These are phyloP conservation scores for Sporormia fimetaria DNA, from an alignment of 495 filamentous ascomycete genomes.

Conservation along the genomic window DNA sequence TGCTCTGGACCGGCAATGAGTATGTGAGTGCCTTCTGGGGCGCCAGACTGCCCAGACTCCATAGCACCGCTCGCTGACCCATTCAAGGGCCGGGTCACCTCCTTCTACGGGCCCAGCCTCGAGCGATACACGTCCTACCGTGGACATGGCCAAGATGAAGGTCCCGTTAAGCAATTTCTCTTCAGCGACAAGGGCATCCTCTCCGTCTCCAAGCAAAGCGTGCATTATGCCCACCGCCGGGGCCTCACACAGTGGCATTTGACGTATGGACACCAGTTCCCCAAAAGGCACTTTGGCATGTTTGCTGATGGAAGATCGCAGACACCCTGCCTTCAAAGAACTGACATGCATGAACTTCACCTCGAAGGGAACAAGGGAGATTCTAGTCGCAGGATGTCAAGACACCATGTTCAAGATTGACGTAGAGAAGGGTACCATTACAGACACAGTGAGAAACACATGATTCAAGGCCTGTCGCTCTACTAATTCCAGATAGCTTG, in stretches of 20 bases:
- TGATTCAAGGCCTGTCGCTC: not conserved
- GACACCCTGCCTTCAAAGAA: conserved; percentile 64
- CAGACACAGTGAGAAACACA: conserved; percentile 46
- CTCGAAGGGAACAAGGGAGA: conserved; percentile 63
- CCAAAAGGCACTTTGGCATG: not conserved
- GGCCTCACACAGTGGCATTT: conserved; percentile 82
- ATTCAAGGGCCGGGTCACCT: conserved; percentile 66
- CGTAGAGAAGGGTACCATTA: conserved; percentile 68
- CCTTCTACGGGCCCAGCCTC: conserved; percentile 73
- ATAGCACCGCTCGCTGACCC: not conserved
- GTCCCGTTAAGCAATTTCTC: conserved; percentile 64
- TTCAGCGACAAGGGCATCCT: conserved; percentile 82
- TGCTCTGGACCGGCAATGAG: conserved; percentile 86
- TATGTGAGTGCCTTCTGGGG: conserved; percentile 47
- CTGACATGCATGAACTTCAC: conserved; percentile 90
- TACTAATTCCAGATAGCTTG: conserved; percentile 31
- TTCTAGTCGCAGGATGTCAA: conserved; percentile 80
- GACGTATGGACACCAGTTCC: conserved; percentile 33
- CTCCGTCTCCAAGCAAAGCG: conserved; percentile 58
- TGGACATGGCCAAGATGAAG: conserved; percentile 54
- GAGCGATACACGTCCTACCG: conserved; percentile 69
- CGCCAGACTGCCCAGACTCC: not conserved
- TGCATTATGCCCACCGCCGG: conserved; percentile 75
- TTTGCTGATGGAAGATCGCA: conserved; percentile 26
- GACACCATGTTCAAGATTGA: conserved; percentile 82